Evolutionary conservation across 495 filamentous ascomycete species (phyloP).

Genomic region (Penicillium pancosmium): DNA sequence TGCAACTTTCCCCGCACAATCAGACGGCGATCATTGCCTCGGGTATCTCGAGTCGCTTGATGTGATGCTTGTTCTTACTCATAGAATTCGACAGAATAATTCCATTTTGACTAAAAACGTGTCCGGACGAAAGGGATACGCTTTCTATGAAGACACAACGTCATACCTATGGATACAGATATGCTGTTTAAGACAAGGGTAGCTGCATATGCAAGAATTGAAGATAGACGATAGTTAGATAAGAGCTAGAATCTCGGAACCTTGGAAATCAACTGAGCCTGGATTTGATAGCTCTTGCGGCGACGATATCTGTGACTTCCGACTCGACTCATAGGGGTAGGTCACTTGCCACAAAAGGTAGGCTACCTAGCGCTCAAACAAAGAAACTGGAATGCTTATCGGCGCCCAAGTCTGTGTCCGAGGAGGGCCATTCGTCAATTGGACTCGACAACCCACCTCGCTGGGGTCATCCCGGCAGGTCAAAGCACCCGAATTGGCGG

Average conservation of each 20-base stretch:
- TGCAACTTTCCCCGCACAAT: constrained; percentile 15
- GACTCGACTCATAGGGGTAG: background rate
- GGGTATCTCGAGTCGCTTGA: background rate
- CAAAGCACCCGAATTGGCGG: constrained; percentile 13
- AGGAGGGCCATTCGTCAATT: background rate
- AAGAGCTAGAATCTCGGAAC: background rate
- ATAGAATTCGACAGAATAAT: background rate
- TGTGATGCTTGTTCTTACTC: background rate
- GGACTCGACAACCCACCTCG: background rate
- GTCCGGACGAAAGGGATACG: background rate
- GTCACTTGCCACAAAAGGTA: background rate
- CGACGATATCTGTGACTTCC: background rate
- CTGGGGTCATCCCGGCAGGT: constrained; percentile 1
- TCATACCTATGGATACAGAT: too few relatives aligned
- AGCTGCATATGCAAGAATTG: background rate
- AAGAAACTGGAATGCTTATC: background rate
- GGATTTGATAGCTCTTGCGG: too few relatives aligned
- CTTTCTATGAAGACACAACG: too few relatives aligned
- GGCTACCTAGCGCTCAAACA: background rate
- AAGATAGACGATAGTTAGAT: background rate
- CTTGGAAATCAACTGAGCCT: too few relatives aligned
- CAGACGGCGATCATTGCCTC: constrained; percentile 3
- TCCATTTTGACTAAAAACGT: background rate
- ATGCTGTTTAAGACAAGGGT: background rate
- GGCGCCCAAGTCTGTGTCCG: background rate